Conservation (phyloP, 2,329 filamentous ascomycete species). For the Sphaerulina populicola region DNA sequence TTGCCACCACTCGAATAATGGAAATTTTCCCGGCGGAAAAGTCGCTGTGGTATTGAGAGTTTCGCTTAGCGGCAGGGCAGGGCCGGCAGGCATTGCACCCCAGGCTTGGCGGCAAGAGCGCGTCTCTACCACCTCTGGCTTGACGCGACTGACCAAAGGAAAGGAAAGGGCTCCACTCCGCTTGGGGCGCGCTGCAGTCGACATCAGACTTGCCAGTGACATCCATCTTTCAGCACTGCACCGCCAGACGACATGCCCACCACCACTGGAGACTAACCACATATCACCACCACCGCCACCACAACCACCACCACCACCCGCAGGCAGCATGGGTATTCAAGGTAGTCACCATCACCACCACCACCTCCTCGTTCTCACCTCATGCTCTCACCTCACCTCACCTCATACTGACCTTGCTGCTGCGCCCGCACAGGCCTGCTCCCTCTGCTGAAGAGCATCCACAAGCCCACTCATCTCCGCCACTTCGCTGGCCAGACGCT, state of each 20-base stretch:
- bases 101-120: too few species aligned
- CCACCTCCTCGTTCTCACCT: not conserved
- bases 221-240: not conserved
- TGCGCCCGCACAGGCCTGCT: constrained; percentile 57
- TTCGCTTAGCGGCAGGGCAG: too few species aligned
- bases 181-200: too few species aligned
- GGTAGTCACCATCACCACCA: constrained; percentile 17
- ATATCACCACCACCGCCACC: not conserved
- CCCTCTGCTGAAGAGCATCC: constrained; percentile 90
- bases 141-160: too few species aligned
- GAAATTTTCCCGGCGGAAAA: not conserved
- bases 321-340: constrained; percentile 33
- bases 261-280: not conserved
- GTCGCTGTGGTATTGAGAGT: too few species aligned
- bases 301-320: not conserved
- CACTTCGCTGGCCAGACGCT: constrained; percentile 81
- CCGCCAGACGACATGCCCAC: not conserved
- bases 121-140: too few species aligned
- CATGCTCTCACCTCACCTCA: not conserved
- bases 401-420: not conserved
- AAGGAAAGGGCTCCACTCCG: too few species aligned
- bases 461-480: constrained; percentile 77
- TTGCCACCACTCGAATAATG: not conserved
- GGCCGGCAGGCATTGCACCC: too few species aligned
- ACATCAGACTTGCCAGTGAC: not conserved